These are phyloP conservation scores for Neurospora discreta DNA, from an alignment of 495 filamentous ascomycete species.

Conservation along the genomic window DNA sequence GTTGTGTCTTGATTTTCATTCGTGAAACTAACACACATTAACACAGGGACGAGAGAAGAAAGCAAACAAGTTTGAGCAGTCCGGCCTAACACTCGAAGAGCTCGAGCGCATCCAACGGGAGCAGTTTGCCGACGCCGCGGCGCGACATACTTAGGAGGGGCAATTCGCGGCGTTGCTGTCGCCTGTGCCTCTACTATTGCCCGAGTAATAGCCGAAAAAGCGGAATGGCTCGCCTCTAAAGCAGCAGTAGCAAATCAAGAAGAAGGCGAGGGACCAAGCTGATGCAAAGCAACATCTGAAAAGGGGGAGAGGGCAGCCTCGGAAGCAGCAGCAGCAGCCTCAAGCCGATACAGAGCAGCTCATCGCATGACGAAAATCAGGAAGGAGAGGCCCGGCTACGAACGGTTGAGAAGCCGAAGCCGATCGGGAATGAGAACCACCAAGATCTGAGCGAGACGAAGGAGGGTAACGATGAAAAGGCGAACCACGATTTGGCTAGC, in stretches of 20 bases:
- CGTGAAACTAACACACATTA: constrained; percentile 5
- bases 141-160: constrained; percentile 28
- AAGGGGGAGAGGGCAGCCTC: not conserved
- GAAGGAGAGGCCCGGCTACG: not conserved
- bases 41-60: constrained; percentile 86
- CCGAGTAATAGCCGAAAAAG: not conserved
- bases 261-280: not conserved
- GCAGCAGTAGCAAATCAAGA: not conserved
- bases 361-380: not conserved
- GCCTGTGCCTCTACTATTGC: not conserved
- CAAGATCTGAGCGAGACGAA: not conserved
- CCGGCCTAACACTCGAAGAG: constrained; percentile 80
- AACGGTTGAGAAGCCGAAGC: not conserved
- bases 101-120: constrained; percentile 81
- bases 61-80: constrained; percentile 89
- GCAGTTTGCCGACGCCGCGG: constrained; percentile 68
- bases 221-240: not conserved
- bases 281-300: not conserved
- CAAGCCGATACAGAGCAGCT: not conserved
- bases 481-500: not conserved
- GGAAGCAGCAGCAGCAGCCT: not conserved
- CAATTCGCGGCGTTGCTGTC: not conserved
- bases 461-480: not conserved
- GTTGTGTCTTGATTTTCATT: not conserved
- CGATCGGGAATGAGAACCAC: not conserved